A percentile compares a stretch with the other conserved stretches of the same genome.
phyloP scores from a whole-genome alignment of 1,284 basidiomycete genomes.

The Fistulina hepatica region DNA sequence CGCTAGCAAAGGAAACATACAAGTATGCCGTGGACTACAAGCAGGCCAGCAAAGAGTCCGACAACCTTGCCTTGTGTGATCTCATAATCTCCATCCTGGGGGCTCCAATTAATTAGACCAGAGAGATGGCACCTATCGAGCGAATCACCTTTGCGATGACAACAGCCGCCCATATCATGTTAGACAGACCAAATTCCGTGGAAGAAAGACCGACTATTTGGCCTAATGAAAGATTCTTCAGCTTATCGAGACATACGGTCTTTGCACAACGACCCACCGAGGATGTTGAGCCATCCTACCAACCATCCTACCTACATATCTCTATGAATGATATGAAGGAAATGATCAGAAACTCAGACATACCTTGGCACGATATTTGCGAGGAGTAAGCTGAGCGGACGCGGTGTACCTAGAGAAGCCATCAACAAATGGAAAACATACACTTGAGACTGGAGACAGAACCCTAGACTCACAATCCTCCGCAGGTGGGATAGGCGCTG shows the following conservation, averaged over 20 bases:
- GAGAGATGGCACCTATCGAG: neutral
- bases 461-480: constrained; percentile 50
- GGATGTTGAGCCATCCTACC: constrained; percentile 81
- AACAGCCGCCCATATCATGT: constrained; percentile 82
- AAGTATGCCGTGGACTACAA: constrained; percentile 64
- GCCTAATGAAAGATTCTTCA: constrained; percentile 28
- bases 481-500: constrained; percentile 75
- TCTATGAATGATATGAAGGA: constrained; percentile 8
- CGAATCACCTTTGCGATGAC: constrained; percentile 38
- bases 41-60: constrained; percentile 61
- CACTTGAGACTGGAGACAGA: neutral
- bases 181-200: constrained; percentile 81
- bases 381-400: constrained; percentile 64
- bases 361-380: constrained; percentile 52
- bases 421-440: constrained; percentile 7
- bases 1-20: constrained; percentile 25
- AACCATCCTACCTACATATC: constrained; percentile 52
- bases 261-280: constrained; percentile 41
- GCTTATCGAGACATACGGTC: too few species aligned
- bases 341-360: constrained; percentile 3
- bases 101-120: constrained; percentile 1
- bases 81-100: constrained; percentile 36
- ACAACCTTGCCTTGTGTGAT: constrained; percentile 56
- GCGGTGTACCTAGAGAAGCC: constrained; percentile 48
- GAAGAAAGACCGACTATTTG: constrained; percentile 78